These are phyloP conservation scores for Mycena sanguinolenta DNA, from an alignment of 768 basidiomycete genomes.

Conservation along the genomic window DNA sequence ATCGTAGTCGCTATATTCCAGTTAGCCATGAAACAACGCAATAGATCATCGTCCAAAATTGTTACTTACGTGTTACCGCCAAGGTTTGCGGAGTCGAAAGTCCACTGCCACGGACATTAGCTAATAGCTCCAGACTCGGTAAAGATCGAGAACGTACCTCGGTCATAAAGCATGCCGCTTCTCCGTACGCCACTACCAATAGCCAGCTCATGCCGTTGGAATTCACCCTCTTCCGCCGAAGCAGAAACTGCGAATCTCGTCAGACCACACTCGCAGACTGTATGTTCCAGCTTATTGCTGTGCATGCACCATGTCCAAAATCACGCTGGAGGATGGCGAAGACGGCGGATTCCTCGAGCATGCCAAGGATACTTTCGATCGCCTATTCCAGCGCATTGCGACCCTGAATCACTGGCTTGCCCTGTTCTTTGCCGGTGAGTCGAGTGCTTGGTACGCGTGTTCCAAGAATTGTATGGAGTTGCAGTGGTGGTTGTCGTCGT, in stretches of 20 bases:
- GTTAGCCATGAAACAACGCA: background rate
- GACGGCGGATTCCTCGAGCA: slow-evolving; percentile 41
- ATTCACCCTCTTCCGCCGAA: slow-evolving; percentile 22
- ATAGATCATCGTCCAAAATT: too few species aligned
- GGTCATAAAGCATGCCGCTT: slow-evolving; percentile 27
- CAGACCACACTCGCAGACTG: slow-evolving; percentile 45
- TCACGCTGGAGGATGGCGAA: slow-evolving; percentile 32
- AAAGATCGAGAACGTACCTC: background rate
- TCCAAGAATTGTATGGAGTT: too few species aligned
- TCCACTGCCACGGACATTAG: background rate
- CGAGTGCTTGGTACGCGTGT: too few species aligned
- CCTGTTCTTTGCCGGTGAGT: slow-evolving; percentile 50
- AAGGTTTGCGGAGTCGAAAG: background rate
- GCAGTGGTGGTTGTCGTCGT: too few species aligned
- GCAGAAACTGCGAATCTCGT: slow-evolving; percentile 41
- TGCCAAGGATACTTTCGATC: slow-evolving; percentile 42
- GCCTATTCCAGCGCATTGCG: slow-evolving; percentile 48
- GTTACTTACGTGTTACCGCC: background rate
- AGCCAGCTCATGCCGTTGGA: background rate
- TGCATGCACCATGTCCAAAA: slow-evolving; percentile 29
- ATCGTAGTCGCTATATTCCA: background rate
- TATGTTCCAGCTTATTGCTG: slow-evolving; percentile 45
- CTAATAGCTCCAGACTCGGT: background rate
- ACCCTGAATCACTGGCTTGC: slow-evolving; percentile 48
- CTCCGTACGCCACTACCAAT: slow-evolving; percentile 17